Evolutionary conservation across 805 yeast genomes (phyloP).

Genomic region (Kodamaea restingae): DNA sequence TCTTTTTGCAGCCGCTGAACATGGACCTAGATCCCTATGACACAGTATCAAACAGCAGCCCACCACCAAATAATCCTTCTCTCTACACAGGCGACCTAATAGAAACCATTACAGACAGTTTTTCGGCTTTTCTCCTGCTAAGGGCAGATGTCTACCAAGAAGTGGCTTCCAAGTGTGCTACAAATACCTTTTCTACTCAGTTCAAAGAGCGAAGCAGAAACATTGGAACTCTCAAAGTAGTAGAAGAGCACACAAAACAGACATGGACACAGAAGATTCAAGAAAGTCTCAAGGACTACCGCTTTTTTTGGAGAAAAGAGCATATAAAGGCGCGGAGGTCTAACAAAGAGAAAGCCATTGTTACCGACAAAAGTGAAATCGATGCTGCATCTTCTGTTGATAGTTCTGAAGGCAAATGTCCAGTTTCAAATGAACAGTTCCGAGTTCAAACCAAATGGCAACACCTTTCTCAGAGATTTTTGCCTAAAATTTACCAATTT

Average conservation of each 20-base stretch:
- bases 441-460: neutral
- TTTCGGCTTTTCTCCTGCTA: neutral
- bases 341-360: too few relatives aligned
- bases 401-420: too few relatives aligned
- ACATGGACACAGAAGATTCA: neutral
- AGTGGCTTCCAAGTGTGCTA: neutral
- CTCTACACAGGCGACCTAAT: neutral
- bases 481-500: neutral
- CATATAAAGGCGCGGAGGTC: too few relatives aligned
- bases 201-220: slow-evolving; percentile 11
- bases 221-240: slow-evolving; percentile 9
- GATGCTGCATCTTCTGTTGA: too few relatives aligned
- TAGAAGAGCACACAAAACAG: slow-evolving; percentile 3
- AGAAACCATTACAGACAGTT: neutral
- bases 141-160: neutral
- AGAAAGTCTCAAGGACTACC: neutral
- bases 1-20: neutral
- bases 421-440: too few relatives aligned
- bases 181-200: slow-evolving; percentile 2
- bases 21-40: slow-evolving; percentile 1
- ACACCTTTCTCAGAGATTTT: neutral
- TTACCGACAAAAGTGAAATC: too few relatives aligned
- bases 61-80: neutral
- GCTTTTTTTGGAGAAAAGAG: too few relatives aligned
- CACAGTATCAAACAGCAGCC: slow-evolving; percentile 5